Evolutionary conservation across 1,284 basidiomycete genomes (phyloP).

Genomic region (Ganoderma leucocontextum): DNA sequence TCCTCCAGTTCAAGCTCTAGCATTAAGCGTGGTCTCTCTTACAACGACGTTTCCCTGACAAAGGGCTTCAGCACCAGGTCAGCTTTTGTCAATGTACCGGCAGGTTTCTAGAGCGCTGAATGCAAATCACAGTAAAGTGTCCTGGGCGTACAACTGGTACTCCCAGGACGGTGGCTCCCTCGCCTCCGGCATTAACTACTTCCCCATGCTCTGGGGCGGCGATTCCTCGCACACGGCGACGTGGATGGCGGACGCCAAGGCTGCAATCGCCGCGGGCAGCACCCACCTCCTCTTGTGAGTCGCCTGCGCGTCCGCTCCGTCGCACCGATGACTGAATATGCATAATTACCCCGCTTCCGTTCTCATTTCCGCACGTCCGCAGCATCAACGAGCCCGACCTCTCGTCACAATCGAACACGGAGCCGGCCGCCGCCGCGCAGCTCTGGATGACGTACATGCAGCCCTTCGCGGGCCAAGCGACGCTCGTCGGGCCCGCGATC

Average conservation of each 20-base stretch:
- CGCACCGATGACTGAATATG: not conserved
- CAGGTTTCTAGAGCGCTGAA: not conserved
- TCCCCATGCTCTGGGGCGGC: constrained; percentile 43
- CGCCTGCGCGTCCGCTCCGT: not conserved
- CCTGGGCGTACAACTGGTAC: constrained; percentile 44
- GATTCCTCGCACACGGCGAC: constrained; percentile 29
- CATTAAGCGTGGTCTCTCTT: constrained; percentile 43
- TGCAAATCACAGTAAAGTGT: constrained; percentile 24
- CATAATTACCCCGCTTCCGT: not conserved
- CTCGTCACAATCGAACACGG: constrained; percentile 42
- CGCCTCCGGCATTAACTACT: constrained; percentile 33
- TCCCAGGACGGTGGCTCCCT: constrained; percentile 33
- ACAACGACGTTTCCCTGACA: constrained; percentile 39
- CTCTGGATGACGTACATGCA: constrained; percentile 44
- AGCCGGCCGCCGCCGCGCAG: constrained; percentile 39
- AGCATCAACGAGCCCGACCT: constrained; percentile 47
- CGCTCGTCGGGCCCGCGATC: constrained; percentile 44
- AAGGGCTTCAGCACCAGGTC: constrained; percentile 36
- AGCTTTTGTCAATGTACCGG: not conserved
- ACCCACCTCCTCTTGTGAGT: constrained; percentile 43
- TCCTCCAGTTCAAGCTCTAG: constrained; percentile 6
- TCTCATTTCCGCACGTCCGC: constrained; percentile 7
- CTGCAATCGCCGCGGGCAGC: constrained; percentile 42
- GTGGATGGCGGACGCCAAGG: constrained; percentile 38
- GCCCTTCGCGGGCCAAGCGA: constrained; percentile 44